Evolutionary conservation across 352 stramenopile species (phyloP).

Genomic region (Pythium grandisporangium): DNA sequence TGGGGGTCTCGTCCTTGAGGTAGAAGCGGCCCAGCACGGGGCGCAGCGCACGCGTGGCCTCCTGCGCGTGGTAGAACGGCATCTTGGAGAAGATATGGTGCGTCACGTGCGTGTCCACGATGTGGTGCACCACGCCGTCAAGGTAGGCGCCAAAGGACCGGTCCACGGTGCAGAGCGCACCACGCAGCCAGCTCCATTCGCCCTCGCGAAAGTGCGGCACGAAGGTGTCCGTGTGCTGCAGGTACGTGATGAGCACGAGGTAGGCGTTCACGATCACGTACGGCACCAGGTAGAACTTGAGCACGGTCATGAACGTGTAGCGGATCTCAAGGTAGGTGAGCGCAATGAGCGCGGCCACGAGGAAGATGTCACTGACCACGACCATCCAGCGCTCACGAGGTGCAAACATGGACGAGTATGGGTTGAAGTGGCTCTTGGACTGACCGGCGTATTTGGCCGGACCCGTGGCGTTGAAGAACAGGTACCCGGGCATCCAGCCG

Average conservation of each 20-base stretch:
- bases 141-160: slow-evolving; percentile 94
- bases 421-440: slow-evolving; percentile 93
- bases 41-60: slow-evolving; percentile 93
- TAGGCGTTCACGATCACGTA: slow-evolving; percentile 96
- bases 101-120: slow-evolving; percentile 96
- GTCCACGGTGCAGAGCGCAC: slow-evolving; percentile 96
- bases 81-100: slow-evolving; percentile 99
- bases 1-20: slow-evolving; percentile 90
- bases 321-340: slow-evolving; percentile 47
- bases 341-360: slow-evolving; percentile 60
- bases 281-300: slow-evolving; percentile 93
- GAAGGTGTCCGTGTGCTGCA: slow-evolving; percentile 98
- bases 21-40: slow-evolving; percentile 93
- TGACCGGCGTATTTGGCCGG: slow-evolving; percentile 85
- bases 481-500: slow-evolving; percentile 96
- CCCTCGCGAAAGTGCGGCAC: slow-evolving; percentile 93
- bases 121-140: slow-evolving; percentile 96
- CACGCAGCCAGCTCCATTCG: slow-evolving; percentile 96
- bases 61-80: slow-evolving; percentile 97
- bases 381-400: slow-evolving; percentile 91
- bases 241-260: slow-evolving; percentile 96
- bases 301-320: slow-evolving; percentile 77
- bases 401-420: slow-evolving; percentile 91
- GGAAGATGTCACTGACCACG: slow-evolving; percentile 85
- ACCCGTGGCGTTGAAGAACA: slow-evolving; percentile 93